phyloP scores from a whole-genome alignment of 345 rosid genomes.

The Anastatica hierochuntica region DNA sequence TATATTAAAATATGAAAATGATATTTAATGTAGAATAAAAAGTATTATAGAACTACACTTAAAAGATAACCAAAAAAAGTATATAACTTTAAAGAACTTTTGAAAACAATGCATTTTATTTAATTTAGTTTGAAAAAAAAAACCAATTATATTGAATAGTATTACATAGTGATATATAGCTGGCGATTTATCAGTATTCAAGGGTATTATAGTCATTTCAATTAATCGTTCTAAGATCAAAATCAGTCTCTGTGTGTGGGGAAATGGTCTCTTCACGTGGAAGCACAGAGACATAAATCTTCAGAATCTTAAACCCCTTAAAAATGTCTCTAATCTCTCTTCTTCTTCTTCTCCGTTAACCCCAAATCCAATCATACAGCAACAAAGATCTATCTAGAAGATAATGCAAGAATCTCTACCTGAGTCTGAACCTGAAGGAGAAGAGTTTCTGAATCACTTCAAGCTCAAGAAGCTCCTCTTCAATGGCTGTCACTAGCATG shows the following conservation, averaged over 20 bases:
- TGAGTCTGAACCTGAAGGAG: slow-evolving; percentile 35
- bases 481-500: slow-evolving; percentile 53
- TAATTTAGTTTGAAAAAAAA: neutral
- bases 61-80: too few species aligned
- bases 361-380: neutral
- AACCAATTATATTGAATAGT: neutral
- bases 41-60: too few species aligned
- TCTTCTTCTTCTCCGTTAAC: neutral
- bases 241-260: slow-evolving; percentile 10
- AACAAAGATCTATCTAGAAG: slow-evolving; percentile 17
- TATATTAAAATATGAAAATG: too few species aligned
- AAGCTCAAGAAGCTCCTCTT: slow-evolving; percentile 34
- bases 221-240: neutral
- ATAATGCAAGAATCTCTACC: slow-evolving; percentile 63
- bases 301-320: slow-evolving; percentile 6
- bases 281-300: slow-evolving; percentile 25
- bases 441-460: slow-evolving; percentile 21
- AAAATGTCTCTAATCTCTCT: slow-evolving; percentile 19
- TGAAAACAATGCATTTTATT: too few species aligned
- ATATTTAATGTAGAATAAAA: too few species aligned
- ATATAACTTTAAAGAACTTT: too few species aligned
- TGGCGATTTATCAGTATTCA: too few species aligned
- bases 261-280: slow-evolving; percentile 23
- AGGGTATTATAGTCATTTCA: too few species aligned
- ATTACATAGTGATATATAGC: too few species aligned